These are phyloP conservation scores for Paraconiothyrium brasiliense DNA, from an alignment of 2,329 filamentous ascomycete genomes.

Conservation along the genomic window DNA sequence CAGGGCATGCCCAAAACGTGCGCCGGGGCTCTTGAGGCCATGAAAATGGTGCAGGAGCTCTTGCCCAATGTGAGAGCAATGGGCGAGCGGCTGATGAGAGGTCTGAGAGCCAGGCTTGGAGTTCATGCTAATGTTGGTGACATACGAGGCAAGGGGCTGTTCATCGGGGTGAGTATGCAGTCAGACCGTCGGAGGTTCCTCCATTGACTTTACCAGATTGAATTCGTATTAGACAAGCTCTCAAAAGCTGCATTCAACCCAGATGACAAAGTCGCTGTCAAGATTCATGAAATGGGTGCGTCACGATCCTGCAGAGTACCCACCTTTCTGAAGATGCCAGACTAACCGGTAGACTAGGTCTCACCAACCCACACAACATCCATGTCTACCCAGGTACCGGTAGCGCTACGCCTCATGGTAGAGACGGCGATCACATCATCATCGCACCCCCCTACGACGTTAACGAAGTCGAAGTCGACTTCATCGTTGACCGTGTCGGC, in stretches of 20 bases:
- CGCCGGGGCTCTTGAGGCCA: constrained; percentile 70
- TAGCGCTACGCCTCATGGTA: constrained; percentile 61
- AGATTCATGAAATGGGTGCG: constrained; percentile 62
- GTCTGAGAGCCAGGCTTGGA: constrained; percentile 56
- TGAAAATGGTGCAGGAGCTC: constrained; percentile 66
- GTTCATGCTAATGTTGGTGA: constrained; percentile 65
- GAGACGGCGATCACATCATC: constrained; percentile 74
- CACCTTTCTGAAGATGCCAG: background rate
- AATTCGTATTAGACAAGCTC: constrained; percentile 65
- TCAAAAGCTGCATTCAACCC: constrained; percentile 65
- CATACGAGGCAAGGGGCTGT: constrained; percentile 68
- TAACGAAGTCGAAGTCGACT: constrained; percentile 64
- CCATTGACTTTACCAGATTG: constrained; percentile 55
- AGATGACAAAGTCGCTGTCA: constrained; percentile 55
- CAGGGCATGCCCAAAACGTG: constrained; percentile 69
- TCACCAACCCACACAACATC: constrained; percentile 59
- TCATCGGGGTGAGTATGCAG: constrained; percentile 62
- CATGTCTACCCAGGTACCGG: constrained; percentile 72
- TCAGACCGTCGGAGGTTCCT: background rate
- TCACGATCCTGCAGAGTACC: background rate
- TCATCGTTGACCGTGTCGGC: constrained; percentile 62
- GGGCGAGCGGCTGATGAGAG: constrained; percentile 59
- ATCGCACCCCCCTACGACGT: constrained; percentile 75
- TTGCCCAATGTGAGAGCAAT: constrained; percentile 66
- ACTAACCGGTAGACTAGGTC: constrained; percentile 38